Conservation (phyloP, 352 stramenopile species). For the Globisporangium cylindrosporum region DNA sequence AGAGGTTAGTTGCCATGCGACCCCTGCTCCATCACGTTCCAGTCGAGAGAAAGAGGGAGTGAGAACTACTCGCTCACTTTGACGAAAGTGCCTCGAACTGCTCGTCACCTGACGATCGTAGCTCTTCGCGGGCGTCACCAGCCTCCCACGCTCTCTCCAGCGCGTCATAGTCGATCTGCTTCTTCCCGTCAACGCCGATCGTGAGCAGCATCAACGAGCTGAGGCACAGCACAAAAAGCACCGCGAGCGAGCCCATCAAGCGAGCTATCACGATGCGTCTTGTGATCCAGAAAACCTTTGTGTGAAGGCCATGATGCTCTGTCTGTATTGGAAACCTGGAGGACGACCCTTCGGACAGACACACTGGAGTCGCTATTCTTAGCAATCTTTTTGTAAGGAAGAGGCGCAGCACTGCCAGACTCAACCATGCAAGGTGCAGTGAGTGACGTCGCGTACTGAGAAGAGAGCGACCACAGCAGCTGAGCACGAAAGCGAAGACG, state of each 20-base stretch:
- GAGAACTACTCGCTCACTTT: constrained; percentile 23
- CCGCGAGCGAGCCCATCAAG: not conserved
- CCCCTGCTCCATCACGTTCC: not conserved
- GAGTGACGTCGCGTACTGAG: not conserved
- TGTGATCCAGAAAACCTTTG: not conserved
- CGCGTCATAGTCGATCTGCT: constrained; percentile 57
- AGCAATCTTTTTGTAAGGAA: not conserved
- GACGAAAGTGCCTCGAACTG: constrained; percentile 44
- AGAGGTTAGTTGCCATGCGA: not conserved
- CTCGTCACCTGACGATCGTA: constrained; percentile 45
- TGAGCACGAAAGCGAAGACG: not conserved
- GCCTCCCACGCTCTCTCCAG: constrained; percentile 65
- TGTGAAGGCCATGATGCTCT: not conserved
- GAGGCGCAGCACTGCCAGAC: not conserved
- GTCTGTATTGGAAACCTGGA: not conserved
- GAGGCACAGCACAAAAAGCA: constrained; percentile 3
- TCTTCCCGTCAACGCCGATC: not conserved
- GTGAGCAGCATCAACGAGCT: not conserved
- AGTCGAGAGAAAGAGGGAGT: not conserved
- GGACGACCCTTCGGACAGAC: not conserved
- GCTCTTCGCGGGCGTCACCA: constrained; percentile 43
- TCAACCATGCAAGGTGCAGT: not conserved
- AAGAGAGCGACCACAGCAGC: not conserved
- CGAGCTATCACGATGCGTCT: not conserved
- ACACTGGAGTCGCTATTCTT: not conserved